These are phyloP conservation scores for Seminavis robusta DNA, from an alignment of 108 stramenopile species.

Conservation along the genomic window DNA sequence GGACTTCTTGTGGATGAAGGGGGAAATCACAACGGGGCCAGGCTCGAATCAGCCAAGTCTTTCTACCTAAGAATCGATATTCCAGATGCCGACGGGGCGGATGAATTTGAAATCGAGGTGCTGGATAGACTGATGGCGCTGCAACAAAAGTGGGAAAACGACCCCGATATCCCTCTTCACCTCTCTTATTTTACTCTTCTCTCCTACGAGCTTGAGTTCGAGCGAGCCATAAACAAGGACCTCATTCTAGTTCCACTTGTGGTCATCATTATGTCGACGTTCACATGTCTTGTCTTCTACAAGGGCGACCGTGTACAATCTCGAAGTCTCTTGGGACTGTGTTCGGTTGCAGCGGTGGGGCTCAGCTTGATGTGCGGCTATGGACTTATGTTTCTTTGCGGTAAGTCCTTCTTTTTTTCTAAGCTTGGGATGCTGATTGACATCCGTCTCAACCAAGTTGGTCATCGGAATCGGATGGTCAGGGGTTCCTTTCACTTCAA, in stretches of 20 bases:
- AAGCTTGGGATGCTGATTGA: too few species aligned
- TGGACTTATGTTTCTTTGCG: constrained; percentile 4
- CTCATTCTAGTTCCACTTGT: constrained; percentile 3
- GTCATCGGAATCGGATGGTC: too few species aligned
- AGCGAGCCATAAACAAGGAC: constrained; percentile 3
- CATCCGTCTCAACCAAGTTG: too few species aligned
- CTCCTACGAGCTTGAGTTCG: constrained; percentile 3
- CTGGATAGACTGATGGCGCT: constrained; percentile 1
- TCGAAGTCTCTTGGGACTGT: neutral
- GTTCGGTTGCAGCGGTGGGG: constrained; percentile 4
- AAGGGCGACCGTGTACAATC: constrained; percentile 7
- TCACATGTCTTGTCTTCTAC: constrained; percentile 7
- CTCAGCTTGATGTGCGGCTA: constrained; percentile 4
- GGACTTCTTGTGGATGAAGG: too few species aligned
- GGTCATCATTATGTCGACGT: constrained; percentile 3
- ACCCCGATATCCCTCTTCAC: neutral
- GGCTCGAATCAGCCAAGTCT: too few species aligned
- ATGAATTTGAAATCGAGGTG: constrained; percentile 4
- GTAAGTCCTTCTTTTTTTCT: too few species aligned
- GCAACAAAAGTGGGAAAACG: constrained; percentile 1
- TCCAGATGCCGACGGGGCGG: neutral
- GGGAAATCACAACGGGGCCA: too few species aligned
- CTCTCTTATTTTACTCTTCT: neutral
- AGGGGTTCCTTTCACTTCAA: constrained; percentile 12
- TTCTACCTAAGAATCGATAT: too few species aligned